Conservation (phyloP, 306 rosid species). For the Canavalia ensiformis region DNA sequence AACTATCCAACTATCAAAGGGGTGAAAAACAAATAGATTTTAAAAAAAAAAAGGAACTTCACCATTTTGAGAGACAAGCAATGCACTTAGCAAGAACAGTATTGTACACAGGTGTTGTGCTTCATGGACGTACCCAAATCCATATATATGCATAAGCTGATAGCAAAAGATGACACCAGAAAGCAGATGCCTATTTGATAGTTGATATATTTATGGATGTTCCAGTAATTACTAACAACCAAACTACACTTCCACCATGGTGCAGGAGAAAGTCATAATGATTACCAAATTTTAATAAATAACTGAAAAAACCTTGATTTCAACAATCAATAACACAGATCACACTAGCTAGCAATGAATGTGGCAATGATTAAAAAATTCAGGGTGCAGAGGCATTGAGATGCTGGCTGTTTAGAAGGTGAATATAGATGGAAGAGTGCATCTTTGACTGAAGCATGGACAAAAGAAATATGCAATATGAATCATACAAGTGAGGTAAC, state of each 20-base stretch:
- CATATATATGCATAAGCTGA: not conserved
- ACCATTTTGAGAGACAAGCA: not conserved
- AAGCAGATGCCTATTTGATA: conserved; percentile 12
- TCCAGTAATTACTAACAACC: not conserved
- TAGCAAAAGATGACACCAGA: not conserved
- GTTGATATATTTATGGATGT: not conserved
- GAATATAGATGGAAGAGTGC: not conserved
- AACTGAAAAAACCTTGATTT: not conserved
- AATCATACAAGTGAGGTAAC: not conserved
- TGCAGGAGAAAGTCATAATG: not conserved
- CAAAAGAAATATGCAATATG: conserved; percentile 7
- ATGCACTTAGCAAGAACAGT: conserved; percentile 16
- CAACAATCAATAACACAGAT: not conserved
- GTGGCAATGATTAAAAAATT: not conserved
- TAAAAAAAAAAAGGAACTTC: not conserved
- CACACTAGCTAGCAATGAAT: conserved; percentile 3
- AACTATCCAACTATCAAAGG: not conserved
- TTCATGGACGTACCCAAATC: not conserved
- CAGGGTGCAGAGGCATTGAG: not conserved
- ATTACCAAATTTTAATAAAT: conserved; percentile 14
- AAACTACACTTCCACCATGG: not conserved
- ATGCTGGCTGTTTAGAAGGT: conserved; percentile 3
- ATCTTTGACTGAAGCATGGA: conserved; percentile 8
- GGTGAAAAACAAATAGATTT: not conserved
- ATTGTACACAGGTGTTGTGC: not conserved